Conservation (phyloP, 2,329 filamentous ascomycete species). For the Cercospora sp. region DNA sequence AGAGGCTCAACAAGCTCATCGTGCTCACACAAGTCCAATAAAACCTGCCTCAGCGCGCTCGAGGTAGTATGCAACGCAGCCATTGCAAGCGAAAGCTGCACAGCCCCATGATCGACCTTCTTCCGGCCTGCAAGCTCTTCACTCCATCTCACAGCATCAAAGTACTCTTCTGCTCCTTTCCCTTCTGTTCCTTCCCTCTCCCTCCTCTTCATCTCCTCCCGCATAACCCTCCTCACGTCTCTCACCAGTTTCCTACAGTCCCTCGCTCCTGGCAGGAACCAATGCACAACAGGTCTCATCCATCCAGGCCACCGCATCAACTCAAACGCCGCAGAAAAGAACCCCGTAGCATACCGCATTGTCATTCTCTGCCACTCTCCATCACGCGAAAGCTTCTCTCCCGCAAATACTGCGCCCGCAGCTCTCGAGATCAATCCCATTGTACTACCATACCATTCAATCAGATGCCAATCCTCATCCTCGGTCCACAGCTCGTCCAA, state of each 20-base stretch:
- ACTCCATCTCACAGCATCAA: slow-evolving; percentile 37
- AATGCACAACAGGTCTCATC: slow-evolving; percentile 40
- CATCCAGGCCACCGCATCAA: slow-evolving; percentile 41
- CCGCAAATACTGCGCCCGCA: slow-evolving; percentile 46
- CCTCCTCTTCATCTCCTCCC: slow-evolving; percentile 36
- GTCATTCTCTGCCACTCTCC: slow-evolving; percentile 44
- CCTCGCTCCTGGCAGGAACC: slow-evolving; percentile 40
- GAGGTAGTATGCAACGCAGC: slow-evolving; percentile 31
- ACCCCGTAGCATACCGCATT: slow-evolving; percentile 42
- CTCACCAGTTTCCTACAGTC: slow-evolving; percentile 38
- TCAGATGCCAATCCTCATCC: slow-evolving; percentile 26
- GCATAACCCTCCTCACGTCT: slow-evolving; percentile 40
- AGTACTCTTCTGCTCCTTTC: slow-evolving; percentile 16
- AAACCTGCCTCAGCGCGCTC: slow-evolving; percentile 29
- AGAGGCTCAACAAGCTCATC: slow-evolving; percentile 32
- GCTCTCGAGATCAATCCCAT: slow-evolving; percentile 39
- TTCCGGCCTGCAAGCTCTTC: slow-evolving; percentile 26
- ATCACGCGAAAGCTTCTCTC: slow-evolving; percentile 42
- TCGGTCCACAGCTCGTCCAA: slow-evolving; percentile 22
- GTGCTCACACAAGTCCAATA: slow-evolving; percentile 27
- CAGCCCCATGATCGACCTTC: neutral
- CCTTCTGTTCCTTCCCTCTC: slow-evolving; percentile 16
- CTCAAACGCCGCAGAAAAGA: slow-evolving; percentile 38
- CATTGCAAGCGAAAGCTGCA: slow-evolving; percentile 23
- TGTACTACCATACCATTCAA: slow-evolving; percentile 35